phyloP scores from a whole-genome alignment of 441 rosid species.

The Populus trichocarpa region DNA sequence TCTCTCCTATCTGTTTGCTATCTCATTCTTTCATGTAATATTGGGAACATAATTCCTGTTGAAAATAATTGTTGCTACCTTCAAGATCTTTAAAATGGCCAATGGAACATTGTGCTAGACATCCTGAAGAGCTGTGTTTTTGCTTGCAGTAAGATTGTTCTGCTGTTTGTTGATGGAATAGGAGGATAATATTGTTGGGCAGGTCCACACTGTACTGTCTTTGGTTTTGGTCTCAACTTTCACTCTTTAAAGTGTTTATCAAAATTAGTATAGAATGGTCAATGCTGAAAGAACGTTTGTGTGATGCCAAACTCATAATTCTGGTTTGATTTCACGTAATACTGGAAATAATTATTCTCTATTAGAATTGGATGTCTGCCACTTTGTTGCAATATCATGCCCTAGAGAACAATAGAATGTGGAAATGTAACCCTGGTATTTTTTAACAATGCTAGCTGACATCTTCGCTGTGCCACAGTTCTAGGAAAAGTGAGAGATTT shows the following conservation, averaged over 20 bases:
- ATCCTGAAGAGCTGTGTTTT: background rate
- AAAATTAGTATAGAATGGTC: background rate
- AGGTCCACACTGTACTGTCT: background rate
- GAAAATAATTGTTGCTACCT: background rate
- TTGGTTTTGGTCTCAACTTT: background rate
- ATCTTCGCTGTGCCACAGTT: constrained; percentile 32
- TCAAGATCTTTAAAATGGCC: background rate
- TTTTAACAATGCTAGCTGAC: background rate
- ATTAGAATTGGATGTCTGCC: background rate
- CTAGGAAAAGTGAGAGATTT: constrained; percentile 70
- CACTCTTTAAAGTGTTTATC: background rate
- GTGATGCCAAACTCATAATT: background rate
- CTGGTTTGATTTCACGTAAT: background rate
- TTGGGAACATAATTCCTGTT: background rate
- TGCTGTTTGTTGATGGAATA: background rate
- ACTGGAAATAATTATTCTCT: background rate
- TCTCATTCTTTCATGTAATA: background rate
- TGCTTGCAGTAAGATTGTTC: background rate
- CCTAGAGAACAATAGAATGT: background rate
- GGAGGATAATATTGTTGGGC: background rate
- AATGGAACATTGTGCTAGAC: background rate
- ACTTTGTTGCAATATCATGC: background rate
- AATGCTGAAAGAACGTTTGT: background rate
- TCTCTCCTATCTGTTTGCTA: background rate
- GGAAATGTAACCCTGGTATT: background rate